Evolutionary conservation across 345 rosid species (phyloP), one percentile per base, ranked within the genome.

Genomic region (Gossypium mustelinum): DNA sequence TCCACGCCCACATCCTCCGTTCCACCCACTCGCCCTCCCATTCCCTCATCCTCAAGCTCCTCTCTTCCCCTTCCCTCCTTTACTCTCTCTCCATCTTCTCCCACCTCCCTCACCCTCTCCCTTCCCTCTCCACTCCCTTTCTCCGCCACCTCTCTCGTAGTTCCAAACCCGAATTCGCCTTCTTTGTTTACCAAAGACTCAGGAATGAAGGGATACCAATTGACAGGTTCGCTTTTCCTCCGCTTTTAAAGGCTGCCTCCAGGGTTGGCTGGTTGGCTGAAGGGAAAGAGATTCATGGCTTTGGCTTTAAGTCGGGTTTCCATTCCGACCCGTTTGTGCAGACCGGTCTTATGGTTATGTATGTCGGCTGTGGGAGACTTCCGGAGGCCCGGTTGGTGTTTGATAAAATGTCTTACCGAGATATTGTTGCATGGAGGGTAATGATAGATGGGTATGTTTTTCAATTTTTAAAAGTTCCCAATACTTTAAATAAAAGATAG

Each of bases 271-370:
- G 80, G 22, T 83, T 89, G 51, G 41, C 69, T 50, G 87, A 86
- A 68, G 93, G 93, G 50, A 84, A 74, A 80, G 85, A 86, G 83
- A 47, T 88, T 75, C 92, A 90, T 45, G 93, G 93, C 57, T 67
- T 84, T 67, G 83, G 80, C 5, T 72, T 76, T 4, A 88, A 86
- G 86, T 60, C 68, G 34, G 89, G 88, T 4, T 77, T 85, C 51
- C 78, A 82, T 24, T 78, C 81, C 0, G 93, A 89, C 82, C 88
- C 86, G 3, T 88, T 89, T 77, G 81, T 89, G 69, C 85, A 87
- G 78, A 88, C 90, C 64, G 81, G 79, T 72, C 75, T 89, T 73
- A 43, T 84, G 22, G 78, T 81, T 0, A 24, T 87, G 86, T 88
- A 90, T 17, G 72, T 78, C 0, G 76, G 76, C 3, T 88, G 87